Evolutionary conservation across 2,329 filamentous ascomycete species (phyloP), one percentile per base, ranked within the genome.

Genomic region (Onygena corvina): DNA sequence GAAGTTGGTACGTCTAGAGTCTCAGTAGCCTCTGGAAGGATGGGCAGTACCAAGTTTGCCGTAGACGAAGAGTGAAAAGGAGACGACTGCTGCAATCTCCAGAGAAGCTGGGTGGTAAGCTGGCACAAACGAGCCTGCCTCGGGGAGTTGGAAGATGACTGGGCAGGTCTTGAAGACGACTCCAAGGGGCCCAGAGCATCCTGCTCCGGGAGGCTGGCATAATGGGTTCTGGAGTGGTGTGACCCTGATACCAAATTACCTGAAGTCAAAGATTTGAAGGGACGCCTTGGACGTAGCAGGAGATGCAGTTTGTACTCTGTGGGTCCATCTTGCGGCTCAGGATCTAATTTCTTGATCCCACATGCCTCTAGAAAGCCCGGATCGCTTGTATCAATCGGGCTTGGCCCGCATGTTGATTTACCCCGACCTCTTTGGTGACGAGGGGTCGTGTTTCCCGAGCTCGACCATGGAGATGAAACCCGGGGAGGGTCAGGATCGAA

Each of bases 231-330:
- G 56, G 67, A 67, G 53, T 76, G 75, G 52, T 72, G 69, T 2
- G 76, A 75, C 2, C 75, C 75, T 7, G 70, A 71, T 12, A 75
- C 67, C 49, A 73, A 64, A 33, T 67, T 67, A 8, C 72, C 72
- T 1, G 87, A 93, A 56, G 80, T 89, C 63, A 82, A 82, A 27
- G 75, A 77, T 30, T 74, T 75, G 64, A 89, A 94, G 4, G 77
- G 79, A 53, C 87, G 77, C 51, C 90, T 77, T 12, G 84, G 81
- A 30, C 88, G 80, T 47, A 95, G 71, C 4, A 96, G 75, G 4
- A 98, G 72, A 67, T 96, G 92, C 36, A 98, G 70, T 66, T 98
- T 98, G 69, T 98, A 98, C 67, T 98, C 92, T 0, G 86, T 93
- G 14, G 92, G 88, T 0, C 92, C 92, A 54, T 93, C 83, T 62